phyloP scores from a whole-genome alignment of 1,284 basidiomycete species.

The Sutorius eximius region DNA sequence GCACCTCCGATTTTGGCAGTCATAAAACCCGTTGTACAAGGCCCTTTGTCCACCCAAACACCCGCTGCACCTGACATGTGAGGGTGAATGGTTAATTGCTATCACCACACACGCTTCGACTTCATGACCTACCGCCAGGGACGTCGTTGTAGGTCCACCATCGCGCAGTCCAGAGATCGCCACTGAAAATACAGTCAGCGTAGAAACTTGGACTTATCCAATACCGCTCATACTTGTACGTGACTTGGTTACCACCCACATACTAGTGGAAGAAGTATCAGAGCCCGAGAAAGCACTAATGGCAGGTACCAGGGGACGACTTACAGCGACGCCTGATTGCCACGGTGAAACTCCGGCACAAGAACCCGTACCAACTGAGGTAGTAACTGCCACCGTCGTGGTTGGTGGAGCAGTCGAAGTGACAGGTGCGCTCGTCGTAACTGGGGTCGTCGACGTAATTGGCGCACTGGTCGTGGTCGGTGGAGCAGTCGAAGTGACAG shows the following conservation, averaged over 20 bases:
- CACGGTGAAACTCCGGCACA: conserved; percentile 52
- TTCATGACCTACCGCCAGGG: conserved; percentile 19
- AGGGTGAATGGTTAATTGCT: neutral
- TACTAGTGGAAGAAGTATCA: conserved; percentile 7
- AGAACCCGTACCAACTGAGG: conserved; percentile 26
- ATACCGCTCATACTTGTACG: conserved; percentile 13
- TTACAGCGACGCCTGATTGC: conserved; percentile 44
- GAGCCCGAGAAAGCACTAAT: neutral
- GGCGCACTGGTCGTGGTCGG: conserved; percentile 20
- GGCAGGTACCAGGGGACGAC: conserved; percentile 17
- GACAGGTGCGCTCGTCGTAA: conserved; percentile 6
- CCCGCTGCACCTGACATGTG: conserved; percentile 13
- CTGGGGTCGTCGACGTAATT: conserved; percentile 9
- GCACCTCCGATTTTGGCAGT: neutral
- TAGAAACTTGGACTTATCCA: neutral
- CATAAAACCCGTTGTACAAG: conserved; percentile 7
- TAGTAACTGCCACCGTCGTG: conserved; percentile 18
- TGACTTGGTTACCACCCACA: conserved; percentile 23
- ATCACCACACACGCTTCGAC: neutral
- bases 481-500: conserved; percentile 4
- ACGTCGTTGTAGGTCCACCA: conserved; percentile 23
- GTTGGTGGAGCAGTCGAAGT: conserved; percentile 32
- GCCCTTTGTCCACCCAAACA: conserved; percentile 19
- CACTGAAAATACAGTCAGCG: conserved; percentile 15
- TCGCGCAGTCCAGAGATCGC: conserved; percentile 23